Base-by-base conservation (phyloP, 1,284 basidiomycete species). In the Cryptococcus maquisensis region DNA sequence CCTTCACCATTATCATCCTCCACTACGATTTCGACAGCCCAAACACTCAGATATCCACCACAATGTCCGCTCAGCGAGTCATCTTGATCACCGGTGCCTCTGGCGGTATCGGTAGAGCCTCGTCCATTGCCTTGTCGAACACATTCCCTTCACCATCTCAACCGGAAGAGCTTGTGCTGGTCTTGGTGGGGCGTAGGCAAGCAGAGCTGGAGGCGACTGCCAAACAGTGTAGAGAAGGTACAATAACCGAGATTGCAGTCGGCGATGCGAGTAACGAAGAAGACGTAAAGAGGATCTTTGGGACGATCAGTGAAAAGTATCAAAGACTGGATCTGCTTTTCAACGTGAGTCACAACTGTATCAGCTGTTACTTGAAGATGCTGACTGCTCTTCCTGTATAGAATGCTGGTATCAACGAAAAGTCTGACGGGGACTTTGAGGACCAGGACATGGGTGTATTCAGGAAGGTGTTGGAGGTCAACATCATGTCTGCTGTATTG, bases 261-360 rank as follows among this genome's bases (percentile, higher is more conserved):
- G 88, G 86, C 1, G 85, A 89, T 66, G 80, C 89, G 10, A 64
- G 61, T 39, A 55, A 48, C 7, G 69, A 73, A 23, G 62, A 56
- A 28, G 69, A 70, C 41, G 69, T 73, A 8, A 50, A 52, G 57
- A 65, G 64, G n/a, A 74, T 90, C 45, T 90, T 90, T 67, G 64
- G 74, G 9, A 68, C 77, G 36, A 79, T 84, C 1, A 69, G 83
- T 44, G 71, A 79, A 23, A 78, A 78, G 54, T 89, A 86, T 65
- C 86, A 85, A 6, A 79, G 85, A 2, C 66, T 90, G 21, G 88
- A 91, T 67, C 64, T 90, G n/a, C 65, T 83, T 16, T 91, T 90
- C 78, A 90, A 91, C 69, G 88, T 85, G 64, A 71, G 81, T 63
- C 28, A 32, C 2, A 10, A 10, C 6, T 32, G 7, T 10, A 32